Evolutionary conservation across 352 stramenopile genomes (phyloP).

Genomic region (Phytophthora uliginosa): DNA sequence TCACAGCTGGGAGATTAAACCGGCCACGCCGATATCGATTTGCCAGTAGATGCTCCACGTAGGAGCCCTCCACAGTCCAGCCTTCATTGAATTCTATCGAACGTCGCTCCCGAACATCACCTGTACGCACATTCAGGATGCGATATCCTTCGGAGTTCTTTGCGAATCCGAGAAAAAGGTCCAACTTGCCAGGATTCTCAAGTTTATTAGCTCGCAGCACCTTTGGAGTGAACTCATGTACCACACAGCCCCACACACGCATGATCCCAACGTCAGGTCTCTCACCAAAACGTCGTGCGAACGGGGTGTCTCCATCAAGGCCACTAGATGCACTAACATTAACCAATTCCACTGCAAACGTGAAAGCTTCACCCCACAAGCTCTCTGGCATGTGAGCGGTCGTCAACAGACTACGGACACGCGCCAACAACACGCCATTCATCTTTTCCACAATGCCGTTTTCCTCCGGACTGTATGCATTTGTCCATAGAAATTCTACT

Average conservation of each 20-base stretch:
- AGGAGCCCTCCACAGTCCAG: neutral
- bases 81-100: neutral
- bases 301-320: neutral
- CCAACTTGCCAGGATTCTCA: neutral
- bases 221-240: neutral
- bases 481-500: slow-evolving; percentile 11
- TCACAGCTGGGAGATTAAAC: neutral
- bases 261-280: neutral
- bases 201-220: neutral
- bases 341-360: neutral
- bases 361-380: neutral
- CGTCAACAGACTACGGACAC: neutral
- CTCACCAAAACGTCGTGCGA: neutral
- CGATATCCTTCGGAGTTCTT: neutral
- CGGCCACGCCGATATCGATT: neutral
- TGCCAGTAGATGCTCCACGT: neutral
- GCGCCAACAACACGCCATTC: neutral
- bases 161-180: neutral
- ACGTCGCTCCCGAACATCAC: neutral
- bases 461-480: slow-evolving; percentile 15
- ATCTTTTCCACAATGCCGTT: neutral
- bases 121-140: neutral
- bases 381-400: neutral
- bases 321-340: neutral
- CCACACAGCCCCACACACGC: neutral